phyloP scores from a whole-genome alignment of 768 basidiomycete genomes.

The Lactarius akahatsu region DNA sequence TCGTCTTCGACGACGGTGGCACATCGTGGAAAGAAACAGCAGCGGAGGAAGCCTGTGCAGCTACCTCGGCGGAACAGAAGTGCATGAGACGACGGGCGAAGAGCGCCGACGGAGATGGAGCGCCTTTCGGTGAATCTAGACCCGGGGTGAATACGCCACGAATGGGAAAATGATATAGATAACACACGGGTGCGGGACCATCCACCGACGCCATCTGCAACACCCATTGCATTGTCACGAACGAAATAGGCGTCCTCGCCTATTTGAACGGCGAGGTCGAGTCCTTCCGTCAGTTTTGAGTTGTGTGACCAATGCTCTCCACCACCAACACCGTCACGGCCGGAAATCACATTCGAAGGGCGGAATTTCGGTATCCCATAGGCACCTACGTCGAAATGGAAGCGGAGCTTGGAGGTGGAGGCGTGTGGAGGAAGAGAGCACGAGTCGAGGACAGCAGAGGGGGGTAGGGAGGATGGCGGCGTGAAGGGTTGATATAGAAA shows the following conservation, averaged over 20 bases:
- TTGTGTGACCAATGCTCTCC: constrained; percentile 19
- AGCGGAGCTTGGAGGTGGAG: constrained; percentile 39
- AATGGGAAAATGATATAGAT: constrained; percentile 12
- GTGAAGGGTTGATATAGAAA: constrained; percentile 34
- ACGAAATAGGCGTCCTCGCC: constrained; percentile 93
- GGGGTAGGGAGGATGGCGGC: constrained; percentile 23
- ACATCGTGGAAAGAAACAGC: constrained; percentile 21
- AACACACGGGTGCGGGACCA: constrained; percentile 57
- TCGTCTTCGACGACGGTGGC: constrained; percentile 2
- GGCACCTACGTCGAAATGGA: constrained; percentile 71
- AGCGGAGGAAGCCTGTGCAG: constrained; percentile 31
- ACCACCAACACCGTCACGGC: constrained; percentile 31
- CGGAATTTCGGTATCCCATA: constrained; percentile 77
- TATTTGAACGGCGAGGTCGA: constrained; percentile 66
- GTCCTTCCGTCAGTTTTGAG: constrained; percentile 35
- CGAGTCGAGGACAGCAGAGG: constrained; percentile 26
- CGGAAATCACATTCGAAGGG: constrained; percentile 24
- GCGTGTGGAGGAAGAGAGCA: constrained; percentile 28
- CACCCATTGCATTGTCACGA: constrained; percentile 81
- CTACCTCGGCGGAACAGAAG: constrained; percentile 66
- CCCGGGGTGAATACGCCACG: background rate
- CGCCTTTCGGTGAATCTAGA: constrained; percentile 22
- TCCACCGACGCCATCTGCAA: constrained; percentile 94
- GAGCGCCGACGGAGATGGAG: constrained; percentile 48
- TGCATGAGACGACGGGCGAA: constrained; percentile 86